phyloP scores from a whole-genome alignment of 1,284 basidiomycete species.

The Bondarzewia mesenterica region DNA sequence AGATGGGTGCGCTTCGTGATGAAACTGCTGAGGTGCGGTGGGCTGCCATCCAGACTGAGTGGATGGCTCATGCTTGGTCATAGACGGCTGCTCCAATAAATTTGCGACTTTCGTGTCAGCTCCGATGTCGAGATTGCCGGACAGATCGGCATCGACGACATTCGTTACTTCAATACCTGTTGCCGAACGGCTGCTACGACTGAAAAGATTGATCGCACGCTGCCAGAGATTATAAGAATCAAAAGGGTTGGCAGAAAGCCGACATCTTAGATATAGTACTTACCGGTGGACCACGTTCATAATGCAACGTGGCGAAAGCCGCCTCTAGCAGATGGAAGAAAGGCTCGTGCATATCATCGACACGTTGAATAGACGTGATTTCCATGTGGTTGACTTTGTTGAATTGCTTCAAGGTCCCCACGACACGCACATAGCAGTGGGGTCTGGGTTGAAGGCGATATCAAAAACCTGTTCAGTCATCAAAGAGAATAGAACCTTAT shows the following conservation, averaged over 20 bases:
- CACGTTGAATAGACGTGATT: not conserved
- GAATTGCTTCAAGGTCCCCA: not conserved
- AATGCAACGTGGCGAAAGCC: constrained; percentile 37
- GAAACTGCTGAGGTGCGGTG: not conserved
- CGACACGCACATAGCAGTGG: constrained; percentile 1
- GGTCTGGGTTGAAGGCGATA: not conserved
- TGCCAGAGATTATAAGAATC: too few relatives aligned
- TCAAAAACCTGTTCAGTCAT: too few relatives aligned
- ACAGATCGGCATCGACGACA: too few relatives aligned
- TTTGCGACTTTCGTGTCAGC: too few relatives aligned
- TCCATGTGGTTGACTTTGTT: not conserved
- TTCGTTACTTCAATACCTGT: too few relatives aligned
- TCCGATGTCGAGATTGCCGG: too few relatives aligned
- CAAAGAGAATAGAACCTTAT: too few relatives aligned
- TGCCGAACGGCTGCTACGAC: too few relatives aligned
- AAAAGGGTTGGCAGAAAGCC: too few relatives aligned
- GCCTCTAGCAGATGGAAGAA: constrained; percentile 32
- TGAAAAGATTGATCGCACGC: too few relatives aligned
- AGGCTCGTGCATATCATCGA: constrained; percentile 2
- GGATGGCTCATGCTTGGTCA: not conserved
- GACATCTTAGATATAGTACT: not conserved
- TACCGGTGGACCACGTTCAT: constrained; percentile 29
- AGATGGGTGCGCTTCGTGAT: not conserved
- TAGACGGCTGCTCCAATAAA: too few relatives aligned
- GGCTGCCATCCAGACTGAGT: not conserved